phyloP scores from a whole-genome alignment of 1,139 yeast genomes.

The Chernovozyma sophiae-reginae region DNA sequence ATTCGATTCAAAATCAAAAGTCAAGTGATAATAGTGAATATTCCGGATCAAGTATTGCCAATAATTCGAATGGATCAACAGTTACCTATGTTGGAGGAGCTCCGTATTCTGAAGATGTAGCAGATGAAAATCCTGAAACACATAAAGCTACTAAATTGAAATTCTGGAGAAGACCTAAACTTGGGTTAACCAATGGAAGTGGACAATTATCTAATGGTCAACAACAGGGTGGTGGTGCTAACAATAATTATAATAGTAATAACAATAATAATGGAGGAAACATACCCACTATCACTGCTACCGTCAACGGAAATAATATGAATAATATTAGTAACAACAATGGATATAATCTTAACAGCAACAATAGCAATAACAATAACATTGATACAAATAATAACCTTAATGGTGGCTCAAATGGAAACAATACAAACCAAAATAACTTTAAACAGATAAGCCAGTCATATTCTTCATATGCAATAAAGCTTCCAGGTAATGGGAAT shows the following conservation, averaged over 20 bases:
- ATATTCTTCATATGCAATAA: conserved; percentile 4
- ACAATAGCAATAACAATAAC: neutral
- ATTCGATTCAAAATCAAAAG: conserved; percentile 4
- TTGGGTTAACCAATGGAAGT: conserved; percentile 5
- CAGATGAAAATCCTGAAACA: conserved; percentile 34
- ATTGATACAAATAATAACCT: neutral
- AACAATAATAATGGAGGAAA: conserved; percentile 6
- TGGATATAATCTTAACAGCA: neutral
- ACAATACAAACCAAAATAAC: neutral
- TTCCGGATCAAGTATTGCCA: conserved; percentile 6
- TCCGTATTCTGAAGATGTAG: conserved; percentile 4
- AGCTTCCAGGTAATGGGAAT: conserved; percentile 1
- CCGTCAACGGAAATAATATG: conserved; percentile 1
- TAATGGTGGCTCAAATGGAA: neutral
- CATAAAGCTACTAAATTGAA: conserved; percentile 45
- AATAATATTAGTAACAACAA: neutral
- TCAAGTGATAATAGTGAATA: conserved; percentile 8
- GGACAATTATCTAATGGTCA: conserved; percentile 5
- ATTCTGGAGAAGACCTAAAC: conserved; percentile 53
- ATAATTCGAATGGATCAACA: neutral
- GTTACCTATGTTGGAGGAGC: conserved; percentile 1
- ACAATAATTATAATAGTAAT: conserved; percentile 7
- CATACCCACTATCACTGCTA: neutral
- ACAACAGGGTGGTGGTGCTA: neutral
- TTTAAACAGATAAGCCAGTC: neutral